These are phyloP conservation scores for Arthroderma sp. DNA, from an alignment of 2,329 filamentous ascomycete species.

Conservation along the genomic window DNA sequence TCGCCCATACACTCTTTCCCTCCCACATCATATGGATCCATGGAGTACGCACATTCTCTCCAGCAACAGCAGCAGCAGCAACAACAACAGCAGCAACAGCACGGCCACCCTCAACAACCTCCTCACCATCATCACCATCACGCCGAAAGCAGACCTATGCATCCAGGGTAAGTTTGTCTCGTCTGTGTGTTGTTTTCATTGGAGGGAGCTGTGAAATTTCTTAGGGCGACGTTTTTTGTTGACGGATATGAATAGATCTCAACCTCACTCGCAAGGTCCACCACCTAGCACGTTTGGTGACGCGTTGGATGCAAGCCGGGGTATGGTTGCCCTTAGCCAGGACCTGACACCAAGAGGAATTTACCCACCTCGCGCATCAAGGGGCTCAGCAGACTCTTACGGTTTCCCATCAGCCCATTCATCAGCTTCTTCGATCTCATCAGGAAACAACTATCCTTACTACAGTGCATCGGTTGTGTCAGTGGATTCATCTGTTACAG, in stretches of 20 bases:
- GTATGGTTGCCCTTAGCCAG: conserved; percentile 92
- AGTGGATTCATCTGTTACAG: conserved; percentile 68
- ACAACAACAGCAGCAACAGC: conserved; percentile 28
- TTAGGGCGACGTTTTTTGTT: neutral
- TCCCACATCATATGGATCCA: conserved; percentile 60
- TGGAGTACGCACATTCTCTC: conserved; percentile 61
- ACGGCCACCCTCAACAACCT: conserved; percentile 31
- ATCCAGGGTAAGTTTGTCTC: conserved; percentile 60
- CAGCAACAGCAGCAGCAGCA: conserved; percentile 36
- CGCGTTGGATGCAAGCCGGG: conserved; percentile 80
- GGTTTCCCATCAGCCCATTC: conserved; percentile 82
- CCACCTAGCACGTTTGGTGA: conserved; percentile 51
- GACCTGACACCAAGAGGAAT: conserved; percentile 80
- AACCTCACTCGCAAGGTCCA: conserved; percentile 38
- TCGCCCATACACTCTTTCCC: conserved; percentile 56
- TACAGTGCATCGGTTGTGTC: conserved; percentile 64
- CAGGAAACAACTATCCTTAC: conserved; percentile 68
- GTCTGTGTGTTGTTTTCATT: neutral
- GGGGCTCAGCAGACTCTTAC: conserved; percentile 74
- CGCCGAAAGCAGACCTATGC: conserved; percentile 56
- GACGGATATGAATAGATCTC: neutral
- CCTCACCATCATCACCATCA: conserved; percentile 26
- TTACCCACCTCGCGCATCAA: conserved; percentile 57
- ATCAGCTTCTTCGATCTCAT: conserved; percentile 87
- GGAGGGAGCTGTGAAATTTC: neutral